Evolutionary conservation across 345 rosid genomes (phyloP).

Genomic region (Acer negundo): DNA sequence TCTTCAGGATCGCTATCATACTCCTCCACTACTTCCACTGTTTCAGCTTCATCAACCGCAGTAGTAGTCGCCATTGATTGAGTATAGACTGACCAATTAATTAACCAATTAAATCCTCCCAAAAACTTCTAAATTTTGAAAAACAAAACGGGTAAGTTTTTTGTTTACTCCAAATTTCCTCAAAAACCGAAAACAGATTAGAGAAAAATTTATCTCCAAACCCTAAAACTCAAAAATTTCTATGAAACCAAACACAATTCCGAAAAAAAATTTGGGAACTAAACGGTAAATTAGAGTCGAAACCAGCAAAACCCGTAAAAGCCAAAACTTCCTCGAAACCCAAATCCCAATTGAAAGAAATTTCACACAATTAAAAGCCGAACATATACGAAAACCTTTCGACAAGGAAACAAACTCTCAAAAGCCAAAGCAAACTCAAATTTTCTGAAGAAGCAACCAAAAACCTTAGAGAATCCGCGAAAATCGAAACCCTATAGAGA

Average conservation of each 20-base stretch:
- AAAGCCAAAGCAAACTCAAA: neutral
- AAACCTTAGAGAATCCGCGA: neutral
- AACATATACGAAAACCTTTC: neutral
- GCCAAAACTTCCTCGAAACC: neutral
- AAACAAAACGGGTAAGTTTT: neutral
- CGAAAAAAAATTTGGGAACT: neutral
- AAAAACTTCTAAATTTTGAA: neutral
- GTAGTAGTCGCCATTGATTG: neutral
- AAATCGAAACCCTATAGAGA: conserved; percentile 7
- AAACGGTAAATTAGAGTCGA: conserved; percentile 4
- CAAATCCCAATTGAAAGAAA: neutral
- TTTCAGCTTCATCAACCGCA: conserved; percentile 3
- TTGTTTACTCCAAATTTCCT: neutral
- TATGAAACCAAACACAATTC: too few relatives aligned
- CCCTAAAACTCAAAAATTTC: conserved; percentile 2
- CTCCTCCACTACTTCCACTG: conserved; percentile 52
- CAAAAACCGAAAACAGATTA: neutral
- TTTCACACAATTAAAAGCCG: conserved; percentile 5
- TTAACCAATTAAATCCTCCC: neutral
- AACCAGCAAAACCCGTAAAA: neutral
- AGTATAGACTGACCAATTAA: neutral
- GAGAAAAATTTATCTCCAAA: neutral
- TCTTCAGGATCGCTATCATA: conserved; percentile 96
- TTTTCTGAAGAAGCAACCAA: neutral
- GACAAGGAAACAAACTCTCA: neutral